Evolutionary conservation across 2,329 filamentous ascomycete genomes (phyloP), one percentile per base, ranked within the genome.

Genomic region (Gaeumannomyces tritici): DNA sequence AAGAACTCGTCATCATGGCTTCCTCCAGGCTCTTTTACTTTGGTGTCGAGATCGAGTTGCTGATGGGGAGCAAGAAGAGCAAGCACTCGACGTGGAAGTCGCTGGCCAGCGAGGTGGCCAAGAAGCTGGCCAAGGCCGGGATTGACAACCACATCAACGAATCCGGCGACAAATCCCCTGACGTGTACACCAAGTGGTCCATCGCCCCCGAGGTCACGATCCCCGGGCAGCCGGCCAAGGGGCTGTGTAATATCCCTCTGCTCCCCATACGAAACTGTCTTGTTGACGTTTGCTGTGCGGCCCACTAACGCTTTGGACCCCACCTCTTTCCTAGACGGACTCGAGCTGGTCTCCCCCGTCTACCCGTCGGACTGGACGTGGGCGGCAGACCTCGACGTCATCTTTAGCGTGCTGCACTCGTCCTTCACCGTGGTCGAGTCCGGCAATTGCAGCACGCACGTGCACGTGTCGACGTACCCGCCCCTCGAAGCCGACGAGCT

Each of bases 31-130:
- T 64, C 2, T 66, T 71, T 51, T 66, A 67, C 35, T 77, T 76
- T 59, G 75, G 75, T 26, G 64, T 77, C 26, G 75, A 77, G 65
- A 69, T 77, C 27, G 75, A 77, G 66, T 66, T 77, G 4, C 70
- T 75, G 7, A 66, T 77, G 4, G 69, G 67, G 13, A 69, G 71
- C 62, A 72, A 72, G 47, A 74, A 71, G 63, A 63, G 66, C 12
- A 67, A 73, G 62, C 70, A 70, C 11, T 66, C 67, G 4, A 61
- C 62, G 1, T 76, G 74, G 73, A 66, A 67, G 5, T 63, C 69
- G 2, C 68, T 77, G n/a, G 74, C 74, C 13, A 65, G 71, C 13
- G 72, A 75, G 29, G 67, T 75, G 26, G 72, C 71, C 67, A 66
- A 67, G 63, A 66, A 67, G 15, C 70, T 77, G 8, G 11, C 33